Evolutionary conservation across 2,329 filamentous ascomycete species (phyloP).

Genomic region (Raffaelea arxii): DNA sequence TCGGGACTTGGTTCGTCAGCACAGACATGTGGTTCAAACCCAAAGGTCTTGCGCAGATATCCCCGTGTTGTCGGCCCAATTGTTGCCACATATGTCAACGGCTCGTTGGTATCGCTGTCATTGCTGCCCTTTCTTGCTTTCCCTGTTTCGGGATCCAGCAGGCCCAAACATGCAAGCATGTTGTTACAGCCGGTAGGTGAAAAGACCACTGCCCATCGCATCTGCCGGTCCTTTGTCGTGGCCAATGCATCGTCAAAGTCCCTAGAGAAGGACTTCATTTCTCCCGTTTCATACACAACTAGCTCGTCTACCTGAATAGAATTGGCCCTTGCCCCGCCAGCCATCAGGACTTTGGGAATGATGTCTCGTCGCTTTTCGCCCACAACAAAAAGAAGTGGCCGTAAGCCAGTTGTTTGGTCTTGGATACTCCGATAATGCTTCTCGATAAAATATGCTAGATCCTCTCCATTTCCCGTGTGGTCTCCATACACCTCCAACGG

Average conservation of each 20-base stretch:
- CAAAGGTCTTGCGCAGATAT: conserved; percentile 56
- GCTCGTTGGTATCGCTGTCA: conserved; percentile 17
- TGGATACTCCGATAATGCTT: conserved; percentile 51
- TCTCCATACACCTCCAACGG: conserved; percentile 61
- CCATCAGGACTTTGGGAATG: conserved; percentile 72
- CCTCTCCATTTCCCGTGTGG: conserved; percentile 77
- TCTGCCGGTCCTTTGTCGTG: conserved; percentile 26
- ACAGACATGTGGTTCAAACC: conserved; percentile 66
- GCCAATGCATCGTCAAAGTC: conserved; percentile 49
- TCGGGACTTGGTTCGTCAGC: conserved; percentile 74
- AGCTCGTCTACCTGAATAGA: conserved; percentile 63
- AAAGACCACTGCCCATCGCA: conserved; percentile 68
- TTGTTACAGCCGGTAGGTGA: conserved; percentile 56
- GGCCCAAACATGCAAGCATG: conserved; percentile 44
- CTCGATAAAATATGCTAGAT: conserved; percentile 68
- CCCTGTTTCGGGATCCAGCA: conserved; percentile 37
- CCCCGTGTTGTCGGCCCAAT: conserved; percentile 90
- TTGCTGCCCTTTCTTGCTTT: conserved; percentile 11
- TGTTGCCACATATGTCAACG: conserved; percentile 60
- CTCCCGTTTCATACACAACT: conserved; percentile 77
- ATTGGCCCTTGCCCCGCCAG: conserved; percentile 17
- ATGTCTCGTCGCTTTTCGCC: conserved; percentile 85
- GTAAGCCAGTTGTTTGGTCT: conserved; percentile 15
- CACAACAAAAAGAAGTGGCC: conserved; percentile 73
- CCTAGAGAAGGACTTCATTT: conserved; percentile 66